Evolutionary conservation across 2,329 filamentous ascomycete genomes (phyloP), one percentile per base, ranked within the genome.

Genomic region (Fusarium zealandicum): DNA sequence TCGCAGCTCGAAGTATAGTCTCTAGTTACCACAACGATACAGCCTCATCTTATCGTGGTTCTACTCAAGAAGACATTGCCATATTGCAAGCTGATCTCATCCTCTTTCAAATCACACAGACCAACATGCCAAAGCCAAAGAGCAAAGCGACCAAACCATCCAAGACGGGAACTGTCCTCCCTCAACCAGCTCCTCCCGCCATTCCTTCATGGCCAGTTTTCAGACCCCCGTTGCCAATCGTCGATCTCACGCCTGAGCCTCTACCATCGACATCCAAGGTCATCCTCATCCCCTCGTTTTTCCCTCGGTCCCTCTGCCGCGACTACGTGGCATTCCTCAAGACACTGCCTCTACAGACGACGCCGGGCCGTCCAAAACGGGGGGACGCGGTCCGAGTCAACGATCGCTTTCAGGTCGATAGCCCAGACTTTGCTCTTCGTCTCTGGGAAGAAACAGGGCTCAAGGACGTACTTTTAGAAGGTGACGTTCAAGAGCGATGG

Each of bases 341-440:
- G 47, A 83, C 82, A 0, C 75, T 96, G 3, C 87, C 90, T 0
- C 76, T 96, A 38, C 82, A 82, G 37, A 96, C 91, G 1, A 96
- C 91, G 0, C 91, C 91, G 0, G 86, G 85, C 0, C 86, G 85
- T 56, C 91, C 91, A 1, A 93, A 90, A 72, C 87, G 85, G 57
- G 91, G 90, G 40, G 88, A 95, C 49, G 92, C 92, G 1, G 82
- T 91, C 7, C 82, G 93, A 30, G 90, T 96, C 39, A 97, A 97
- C 71, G 93, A 97, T 71, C 86, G 93, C 10, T 96, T 89, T 66
- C 91, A 96, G 74, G 78, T 96, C 16, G 78, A 92, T 22, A 93
- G 97, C 75, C 74, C 83, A 22, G 73, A 61, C 0, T 96, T 97
- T 72, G 90, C 93, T 1, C 80, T 85, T 65, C 78, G 82, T 48